Evolutionary conservation across 257 asterid genomes (phyloP).

Genomic region (Thymus quinquecostatus): DNA sequence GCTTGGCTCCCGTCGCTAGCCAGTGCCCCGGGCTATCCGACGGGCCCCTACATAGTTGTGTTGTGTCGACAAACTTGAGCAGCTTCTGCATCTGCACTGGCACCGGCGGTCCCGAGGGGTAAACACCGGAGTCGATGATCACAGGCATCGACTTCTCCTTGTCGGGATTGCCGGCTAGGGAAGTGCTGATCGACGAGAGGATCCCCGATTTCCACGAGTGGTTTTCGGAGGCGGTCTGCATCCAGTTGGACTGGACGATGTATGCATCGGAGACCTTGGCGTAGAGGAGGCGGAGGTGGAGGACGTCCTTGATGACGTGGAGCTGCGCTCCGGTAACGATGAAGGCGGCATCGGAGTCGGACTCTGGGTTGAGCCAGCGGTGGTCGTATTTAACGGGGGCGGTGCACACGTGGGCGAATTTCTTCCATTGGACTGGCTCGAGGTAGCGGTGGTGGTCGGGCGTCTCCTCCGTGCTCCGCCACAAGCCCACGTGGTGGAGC

Average conservation of each 20-base stretch:
- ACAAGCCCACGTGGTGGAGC: slow-evolving; percentile 35
- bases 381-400: slow-evolving; percentile 63
- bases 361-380: slow-evolving; percentile 41
- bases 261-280: slow-evolving; percentile 47
- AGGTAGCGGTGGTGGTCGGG: slow-evolving; percentile 52
- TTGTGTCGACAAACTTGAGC: slow-evolving; percentile 67
- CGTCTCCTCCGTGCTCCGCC: slow-evolving; percentile 66
- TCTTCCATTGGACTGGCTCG: slow-evolving; percentile 75
- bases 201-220: slow-evolving; percentile 52
- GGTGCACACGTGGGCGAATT: slow-evolving; percentile 76
- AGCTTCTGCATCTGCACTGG: slow-evolving; percentile 55
- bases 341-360: slow-evolving; percentile 41
- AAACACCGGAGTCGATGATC: slow-evolving; percentile 75
- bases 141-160: slow-evolving; percentile 49
- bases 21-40: slow-evolving; percentile 90
- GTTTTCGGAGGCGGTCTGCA: slow-evolving; percentile 51
- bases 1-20: slow-evolving; percentile 84
- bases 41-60: slow-evolving; percentile 76
- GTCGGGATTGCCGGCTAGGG: slow-evolving; percentile 40
- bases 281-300: slow-evolving; percentile 67
- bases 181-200: slow-evolving; percentile 63
- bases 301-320: slow-evolving; percentile 46
- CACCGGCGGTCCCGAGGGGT: slow-evolving; percentile 77
- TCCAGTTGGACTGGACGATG: slow-evolving; percentile 70
- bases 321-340: slow-evolving; percentile 92